Conservation (phyloP, 371 early-diverging fungal genomes). For the Nematocida homosporus region DNA sequence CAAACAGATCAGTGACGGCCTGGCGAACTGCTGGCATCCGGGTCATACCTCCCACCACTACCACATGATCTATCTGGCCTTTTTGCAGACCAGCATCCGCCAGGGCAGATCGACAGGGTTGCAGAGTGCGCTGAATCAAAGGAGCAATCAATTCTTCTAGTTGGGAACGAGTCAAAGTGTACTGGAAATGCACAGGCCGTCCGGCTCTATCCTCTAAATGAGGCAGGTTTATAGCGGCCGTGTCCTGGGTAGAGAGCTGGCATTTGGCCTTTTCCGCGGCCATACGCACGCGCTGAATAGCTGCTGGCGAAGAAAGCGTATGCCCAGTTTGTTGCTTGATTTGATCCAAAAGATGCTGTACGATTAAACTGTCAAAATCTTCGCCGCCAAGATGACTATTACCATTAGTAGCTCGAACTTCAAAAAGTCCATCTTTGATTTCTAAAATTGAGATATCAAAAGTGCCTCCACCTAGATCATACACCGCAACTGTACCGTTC, state of each 20-base stretch:
- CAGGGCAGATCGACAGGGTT: constrained; percentile 87
- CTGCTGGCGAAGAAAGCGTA: constrained; percentile 68
- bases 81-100: constrained; percentile 81
- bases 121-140: constrained; percentile 80
- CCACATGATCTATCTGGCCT: constrained; percentile 82
- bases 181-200: constrained; percentile 89
- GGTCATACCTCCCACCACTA: constrained; percentile 97
- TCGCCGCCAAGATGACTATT: constrained; percentile 90
- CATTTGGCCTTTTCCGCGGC: constrained; percentile 96
- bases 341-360: constrained; percentile 69
- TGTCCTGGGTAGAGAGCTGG: constrained; percentile 71
- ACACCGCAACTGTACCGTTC: constrained; percentile 91
- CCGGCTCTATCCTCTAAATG: constrained; percentile 83
- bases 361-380: constrained; percentile 81
- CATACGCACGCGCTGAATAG: constrained; percentile 85
- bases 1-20: constrained; percentile 80
- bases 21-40: constrained; percentile 92
- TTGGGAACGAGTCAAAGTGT: constrained; percentile 80
- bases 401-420: constrained; percentile 77
- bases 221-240: constrained; percentile 85
- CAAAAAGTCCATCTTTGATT: constrained; percentile 91
- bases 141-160: constrained; percentile 77
- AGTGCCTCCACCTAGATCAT: constrained; percentile 98
- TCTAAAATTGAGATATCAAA: constrained; percentile 97
- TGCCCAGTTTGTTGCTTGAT: constrained; percentile 78